These are phyloP conservation scores for Posidonia oceanica DNA, from an alignment of 116 monocot genomes.

Conservation along the genomic window DNA sequence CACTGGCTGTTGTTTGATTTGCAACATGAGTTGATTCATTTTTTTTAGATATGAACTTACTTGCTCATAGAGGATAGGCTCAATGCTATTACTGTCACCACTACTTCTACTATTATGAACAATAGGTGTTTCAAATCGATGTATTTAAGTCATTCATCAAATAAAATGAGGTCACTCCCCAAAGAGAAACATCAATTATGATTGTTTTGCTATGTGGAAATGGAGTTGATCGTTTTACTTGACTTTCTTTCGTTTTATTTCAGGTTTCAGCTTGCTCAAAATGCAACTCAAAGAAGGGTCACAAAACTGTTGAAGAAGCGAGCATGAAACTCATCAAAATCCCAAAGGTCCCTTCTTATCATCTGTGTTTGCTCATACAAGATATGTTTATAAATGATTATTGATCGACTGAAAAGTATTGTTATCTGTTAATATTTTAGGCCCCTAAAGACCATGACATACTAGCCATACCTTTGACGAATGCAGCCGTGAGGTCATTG, in stretches of 20 bases:
- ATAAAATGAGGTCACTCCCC: too few relatives aligned
- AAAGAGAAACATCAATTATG: too few relatives aligned
- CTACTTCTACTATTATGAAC: too few relatives aligned
- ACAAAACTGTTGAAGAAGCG: slow-evolving; percentile 61
- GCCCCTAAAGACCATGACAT: slow-evolving; percentile 78
- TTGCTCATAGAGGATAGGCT: too few relatives aligned
- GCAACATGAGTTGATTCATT: too few relatives aligned
- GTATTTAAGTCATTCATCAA: too few relatives aligned
- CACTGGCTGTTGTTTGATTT: too few relatives aligned
- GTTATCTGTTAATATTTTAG: slow-evolving; percentile 18
- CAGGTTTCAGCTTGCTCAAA: slow-evolving; percentile 86
- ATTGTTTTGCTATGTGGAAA: not conserved
- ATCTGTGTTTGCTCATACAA: not conserved
- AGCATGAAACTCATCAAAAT: slow-evolving; percentile 63
- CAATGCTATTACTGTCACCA: too few relatives aligned
- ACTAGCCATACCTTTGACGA: slow-evolving; percentile 54
- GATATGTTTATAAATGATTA: not conserved
- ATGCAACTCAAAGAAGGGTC: slow-evolving; percentile 87
- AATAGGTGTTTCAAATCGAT: too few relatives aligned
- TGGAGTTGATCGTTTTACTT: not conserved
- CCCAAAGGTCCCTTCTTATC: slow-evolving; percentile 40
- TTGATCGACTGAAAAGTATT: not conserved
- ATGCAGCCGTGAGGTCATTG: slow-evolving; percentile 44
- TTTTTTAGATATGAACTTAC: too few relatives aligned
- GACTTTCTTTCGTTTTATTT: not conserved